Percentiles rank a stretch among this genome's conserved stretches.
Conservation (phyloP, 768 basidiomycete species). For the Cyathus striatus region DNA sequence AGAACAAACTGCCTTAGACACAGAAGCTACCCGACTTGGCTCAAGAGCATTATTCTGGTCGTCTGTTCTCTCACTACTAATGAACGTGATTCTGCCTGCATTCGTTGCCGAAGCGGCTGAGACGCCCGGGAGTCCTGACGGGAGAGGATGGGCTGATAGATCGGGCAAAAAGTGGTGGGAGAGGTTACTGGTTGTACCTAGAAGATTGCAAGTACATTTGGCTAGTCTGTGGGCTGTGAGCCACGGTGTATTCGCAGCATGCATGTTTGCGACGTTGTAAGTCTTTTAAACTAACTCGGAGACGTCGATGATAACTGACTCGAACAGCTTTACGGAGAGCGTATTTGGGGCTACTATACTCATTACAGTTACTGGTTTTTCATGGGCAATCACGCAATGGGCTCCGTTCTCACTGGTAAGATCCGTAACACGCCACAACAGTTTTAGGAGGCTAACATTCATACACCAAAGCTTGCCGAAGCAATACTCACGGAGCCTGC, state of each 20-base stretch:
- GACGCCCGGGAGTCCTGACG: neutral
- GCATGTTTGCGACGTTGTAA: conserved; percentile 84
- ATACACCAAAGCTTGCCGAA: conserved; percentile 39
- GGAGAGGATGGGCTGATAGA: conserved; percentile 1
- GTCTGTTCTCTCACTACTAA: conserved; percentile 59
- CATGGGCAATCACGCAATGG: conserved; percentile 94
- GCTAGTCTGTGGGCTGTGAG: conserved; percentile 74
- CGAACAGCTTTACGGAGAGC: conserved; percentile 66
- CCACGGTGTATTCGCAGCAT: conserved; percentile 65
- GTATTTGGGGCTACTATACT: conserved; percentile 71
- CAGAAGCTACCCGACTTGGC: conserved; percentile 77
- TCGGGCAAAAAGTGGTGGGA: conserved; percentile 9
- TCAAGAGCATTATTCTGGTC: conserved; percentile 80
- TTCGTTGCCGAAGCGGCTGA: conserved; percentile 38
- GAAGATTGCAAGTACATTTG: conserved; percentile 52
- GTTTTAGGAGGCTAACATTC: neutral
- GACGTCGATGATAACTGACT: too few species aligned
- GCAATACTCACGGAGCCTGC: conserved; percentile 72
- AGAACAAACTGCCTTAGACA: conserved; percentile 35
- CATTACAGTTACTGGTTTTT: conserved; percentile 77
- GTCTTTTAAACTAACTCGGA: conserved; percentile 21
- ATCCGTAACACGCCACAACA: conserved; percentile 2
- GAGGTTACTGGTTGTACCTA: conserved; percentile 25
- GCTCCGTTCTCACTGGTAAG: conserved; percentile 85
- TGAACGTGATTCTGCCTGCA: conserved; percentile 68